phyloP scores from a whole-genome alignment of 148 eudicot genomes.

The Rhododendron kiyosumense region DNA sequence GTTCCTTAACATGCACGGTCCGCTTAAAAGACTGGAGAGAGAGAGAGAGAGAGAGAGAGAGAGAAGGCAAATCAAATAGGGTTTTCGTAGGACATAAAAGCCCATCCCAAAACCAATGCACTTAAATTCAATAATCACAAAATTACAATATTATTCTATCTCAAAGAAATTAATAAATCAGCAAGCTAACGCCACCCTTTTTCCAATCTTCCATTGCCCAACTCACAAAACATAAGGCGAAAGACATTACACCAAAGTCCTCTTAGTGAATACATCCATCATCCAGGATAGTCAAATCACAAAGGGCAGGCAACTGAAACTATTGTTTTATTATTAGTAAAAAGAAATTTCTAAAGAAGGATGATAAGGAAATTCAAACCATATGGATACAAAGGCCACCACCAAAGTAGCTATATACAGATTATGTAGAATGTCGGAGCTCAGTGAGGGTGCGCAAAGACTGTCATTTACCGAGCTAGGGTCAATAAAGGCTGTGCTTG shows the following conservation, averaged over 20 bases:
- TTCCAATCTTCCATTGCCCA: background rate
- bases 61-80: background rate
- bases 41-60: background rate
- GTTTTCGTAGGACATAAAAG: background rate
- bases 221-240: background rate
- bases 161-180: background rate
- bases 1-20: background rate
- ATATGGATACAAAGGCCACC: too few relatives aligned
- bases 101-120: background rate
- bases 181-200: background rate
- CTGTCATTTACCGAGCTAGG: background rate
- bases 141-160: background rate
- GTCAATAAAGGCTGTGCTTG: background rate
- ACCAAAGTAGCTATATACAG: too few relatives aligned
- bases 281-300: background rate
- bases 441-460: background rate
- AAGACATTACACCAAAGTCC: background rate
- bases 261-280: background rate
- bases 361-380: background rate
- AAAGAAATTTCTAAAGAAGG: background rate
- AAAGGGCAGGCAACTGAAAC: background rate
- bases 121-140: too few relatives aligned
- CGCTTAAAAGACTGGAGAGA: background rate
- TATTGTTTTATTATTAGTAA: background rate
- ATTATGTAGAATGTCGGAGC: too few relatives aligned